These are phyloP conservation scores for Epichloe aotearoae DNA, from an alignment of 2,329 filamentous ascomycete species.

Conservation along the genomic window DNA sequence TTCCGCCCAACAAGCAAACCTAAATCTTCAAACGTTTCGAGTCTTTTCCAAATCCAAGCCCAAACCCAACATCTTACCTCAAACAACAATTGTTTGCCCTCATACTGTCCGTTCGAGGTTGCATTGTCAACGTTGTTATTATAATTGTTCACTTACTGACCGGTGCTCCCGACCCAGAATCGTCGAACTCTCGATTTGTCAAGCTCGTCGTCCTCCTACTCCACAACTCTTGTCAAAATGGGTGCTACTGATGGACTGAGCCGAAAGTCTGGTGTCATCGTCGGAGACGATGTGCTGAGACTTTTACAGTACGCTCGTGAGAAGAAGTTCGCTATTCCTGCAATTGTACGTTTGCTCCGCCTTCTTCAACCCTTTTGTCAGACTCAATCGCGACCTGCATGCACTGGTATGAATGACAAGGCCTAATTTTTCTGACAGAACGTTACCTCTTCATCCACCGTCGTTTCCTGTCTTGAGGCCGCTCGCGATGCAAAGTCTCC, in stretches of 20 bases:
- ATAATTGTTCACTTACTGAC: neutral
- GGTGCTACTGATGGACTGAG: slow-evolving; percentile 29
- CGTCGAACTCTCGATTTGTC: neutral
- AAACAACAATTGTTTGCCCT: neutral
- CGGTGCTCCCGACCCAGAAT: neutral
- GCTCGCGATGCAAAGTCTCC: slow-evolving; percentile 84
- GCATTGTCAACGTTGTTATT: neutral
- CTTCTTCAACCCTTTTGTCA: neutral
- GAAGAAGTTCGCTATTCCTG: slow-evolving; percentile 78
- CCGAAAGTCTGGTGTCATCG: slow-evolving; percentile 41
- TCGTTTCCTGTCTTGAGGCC: slow-evolving; percentile 79
- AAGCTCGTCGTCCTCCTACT: neutral
- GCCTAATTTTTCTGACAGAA: slow-evolving; percentile 34
- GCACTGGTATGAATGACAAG: neutral
- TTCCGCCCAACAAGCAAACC: neutral
- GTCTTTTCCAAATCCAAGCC: neutral
- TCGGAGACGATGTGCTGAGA: slow-evolving; percentile 39
- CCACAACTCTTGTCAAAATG: slow-evolving; percentile 14
- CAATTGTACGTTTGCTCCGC: slow-evolving; percentile 35
- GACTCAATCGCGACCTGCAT: slow-evolving; percentile 1
- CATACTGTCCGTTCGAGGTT: neutral
- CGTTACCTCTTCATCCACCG: slow-evolving; percentile 76
- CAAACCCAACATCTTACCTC: neutral
- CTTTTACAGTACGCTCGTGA: slow-evolving; percentile 87
- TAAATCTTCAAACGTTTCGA: neutral